Evolutionary conservation across 2,329 filamentous ascomycete genomes (phyloP), one percentile per base, ranked within the genome.

Genomic region (Pseudogymnoascus sp.): DNA sequence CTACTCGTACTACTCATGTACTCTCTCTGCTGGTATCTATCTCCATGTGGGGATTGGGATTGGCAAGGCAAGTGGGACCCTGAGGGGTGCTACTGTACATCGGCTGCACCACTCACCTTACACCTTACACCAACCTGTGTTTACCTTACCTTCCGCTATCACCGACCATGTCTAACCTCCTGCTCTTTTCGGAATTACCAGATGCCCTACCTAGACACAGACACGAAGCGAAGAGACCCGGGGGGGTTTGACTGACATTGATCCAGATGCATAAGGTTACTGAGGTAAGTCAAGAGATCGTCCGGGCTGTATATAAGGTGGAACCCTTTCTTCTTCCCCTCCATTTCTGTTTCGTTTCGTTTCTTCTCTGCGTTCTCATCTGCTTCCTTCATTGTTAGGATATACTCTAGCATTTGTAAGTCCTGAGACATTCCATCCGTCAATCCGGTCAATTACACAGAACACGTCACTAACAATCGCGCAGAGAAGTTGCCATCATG

Each of bases 401-500:
- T 14, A 55, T 55, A 18, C 45, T 55, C 45, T 33, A 55, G 45
- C 45, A 55, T 55, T 18, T 55, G 25, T 55, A 55, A 55, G 45
- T 55, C 14, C 5, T 4, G 14, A 31, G 18, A 5, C 43, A n/a
- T 28, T 28, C 23, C 43, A 49, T 14, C 12, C 0, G 21, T 23
- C 21, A 23, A 23, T 23, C 8, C 2, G 14, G 14, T 6, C 41
- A 28, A 31, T 18, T 55, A 12, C 9, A 18, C 33, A 28, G n/a
- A 7, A 59, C 60, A 16, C 12, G 21, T 33, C 60, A 11, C 41
- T 38, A 31, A 49, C 35, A 23, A 8, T 31, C 21, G 28, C 40
- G 37, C 37, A 61, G 37, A 23, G 35, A 25, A n/a, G 60, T 61
- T 43, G 18, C 28, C 60, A 61, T 43, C 21, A 61, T 61, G 60